These are phyloP conservation scores for Lactarius deliciosus DNA, from an alignment of 768 basidiomycete species.

Conservation along the genomic window DNA sequence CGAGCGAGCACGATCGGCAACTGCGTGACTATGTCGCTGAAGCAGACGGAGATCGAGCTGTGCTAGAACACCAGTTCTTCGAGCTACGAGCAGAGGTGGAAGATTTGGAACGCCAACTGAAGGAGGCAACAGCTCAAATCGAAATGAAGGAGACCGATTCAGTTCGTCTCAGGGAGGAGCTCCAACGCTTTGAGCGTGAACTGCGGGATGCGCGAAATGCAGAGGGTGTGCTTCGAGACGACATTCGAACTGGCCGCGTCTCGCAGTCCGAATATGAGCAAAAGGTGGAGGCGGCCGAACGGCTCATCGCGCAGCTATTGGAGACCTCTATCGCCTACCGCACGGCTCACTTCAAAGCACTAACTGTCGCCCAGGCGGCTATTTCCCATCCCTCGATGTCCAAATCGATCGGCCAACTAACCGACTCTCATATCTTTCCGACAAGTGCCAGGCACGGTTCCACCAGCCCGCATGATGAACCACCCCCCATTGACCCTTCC, in stretches of 20 bases:
- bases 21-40: constrained; percentile 90
- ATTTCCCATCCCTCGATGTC: constrained; percentile 48
- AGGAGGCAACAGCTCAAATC: constrained; percentile 57
- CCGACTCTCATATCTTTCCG: constrained; percentile 31
- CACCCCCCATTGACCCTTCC: constrained; percentile 74
- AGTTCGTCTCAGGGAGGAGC: constrained; percentile 66
- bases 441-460: constrained; percentile 51
- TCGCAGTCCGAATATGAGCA: constrained; percentile 70
- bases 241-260: constrained; percentile 65
- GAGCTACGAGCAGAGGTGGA: constrained; percentile 67
- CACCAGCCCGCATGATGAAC: constrained; percentile 55
- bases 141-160: constrained; percentile 70
- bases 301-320: constrained; percentile 78
- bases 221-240: constrained; percentile 70
- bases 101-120: constrained; percentile 57
- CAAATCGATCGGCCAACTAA: constrained; percentile 46
- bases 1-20: constrained; percentile 60
- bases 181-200: constrained; percentile 69
- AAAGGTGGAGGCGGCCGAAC: constrained; percentile 59
- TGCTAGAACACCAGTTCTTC: constrained; percentile 83
- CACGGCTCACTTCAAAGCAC: constrained; percentile 70
- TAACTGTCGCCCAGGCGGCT: constrained; percentile 61
- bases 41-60: constrained; percentile 90
- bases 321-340: constrained; percentile 79
- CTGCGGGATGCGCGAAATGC: constrained; percentile 63